These are phyloP conservation scores for Aspergillus pseudonomiae DNA, from an alignment of 2,329 filamentous ascomycete species.

Conservation along the genomic window DNA sequence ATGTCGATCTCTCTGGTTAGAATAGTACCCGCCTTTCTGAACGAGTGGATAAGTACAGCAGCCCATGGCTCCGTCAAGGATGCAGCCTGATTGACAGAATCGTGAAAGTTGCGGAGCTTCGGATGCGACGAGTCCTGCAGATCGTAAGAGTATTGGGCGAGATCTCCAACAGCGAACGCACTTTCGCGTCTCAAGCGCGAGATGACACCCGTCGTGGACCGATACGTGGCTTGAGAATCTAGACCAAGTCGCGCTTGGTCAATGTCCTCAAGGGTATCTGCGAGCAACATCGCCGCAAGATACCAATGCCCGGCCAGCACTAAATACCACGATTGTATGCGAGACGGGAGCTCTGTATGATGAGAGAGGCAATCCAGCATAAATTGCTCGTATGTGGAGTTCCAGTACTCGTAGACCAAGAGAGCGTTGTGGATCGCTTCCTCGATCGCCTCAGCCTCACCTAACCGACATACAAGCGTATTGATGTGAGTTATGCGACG, in stretches of 20 bases:
- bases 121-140: not conserved
- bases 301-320: slow-evolving; percentile 62
- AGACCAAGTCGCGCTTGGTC: slow-evolving; percentile 40
- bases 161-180: not conserved
- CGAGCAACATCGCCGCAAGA: slow-evolving; percentile 58
- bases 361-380: not conserved
- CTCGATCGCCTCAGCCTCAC: not conserved
- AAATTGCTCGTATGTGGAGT: not conserved
- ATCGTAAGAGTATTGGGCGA: not conserved
- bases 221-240: not conserved
- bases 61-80: not conserved
- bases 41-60: not conserved
- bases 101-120: not conserved
- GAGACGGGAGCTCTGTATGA: slow-evolving; percentile 14
- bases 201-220: not conserved
- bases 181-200: not conserved
- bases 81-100: not conserved
- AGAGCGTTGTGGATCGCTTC: not conserved
- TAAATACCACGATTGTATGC: slow-evolving; percentile 63
- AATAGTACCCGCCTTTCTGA: not conserved
- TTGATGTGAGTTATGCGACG: not conserved
- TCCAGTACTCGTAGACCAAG: not conserved
- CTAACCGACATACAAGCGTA: not conserved
- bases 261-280: slow-evolving; percentile 57
- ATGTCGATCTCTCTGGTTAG: not conserved